Conservation (phyloP, 345 rosid species). For the Citrus maxima region DNA sequence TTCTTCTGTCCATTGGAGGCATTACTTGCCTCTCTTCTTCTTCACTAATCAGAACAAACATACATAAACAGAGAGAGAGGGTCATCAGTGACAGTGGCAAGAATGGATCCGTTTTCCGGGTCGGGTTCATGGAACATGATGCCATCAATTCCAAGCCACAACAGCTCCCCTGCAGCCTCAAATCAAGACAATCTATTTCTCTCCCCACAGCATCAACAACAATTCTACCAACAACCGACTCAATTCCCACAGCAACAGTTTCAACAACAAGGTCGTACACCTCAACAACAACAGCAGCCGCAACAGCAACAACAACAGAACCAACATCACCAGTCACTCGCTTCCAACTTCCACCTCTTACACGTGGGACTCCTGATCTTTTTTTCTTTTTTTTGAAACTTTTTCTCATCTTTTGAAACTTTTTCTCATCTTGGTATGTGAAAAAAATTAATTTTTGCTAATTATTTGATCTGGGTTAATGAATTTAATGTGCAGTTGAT, state of each 20-base stretch:
- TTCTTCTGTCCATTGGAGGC: neutral
- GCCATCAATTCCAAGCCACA: constrained; percentile 40
- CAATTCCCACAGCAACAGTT: constrained; percentile 17
- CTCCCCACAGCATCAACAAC: constrained; percentile 31
- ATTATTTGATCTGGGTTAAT: neutral
- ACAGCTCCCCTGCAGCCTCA: constrained; percentile 44
- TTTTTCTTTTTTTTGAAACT: neutral
- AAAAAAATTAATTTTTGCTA: neutral
- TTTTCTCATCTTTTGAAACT: neutral
- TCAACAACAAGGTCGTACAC: constrained; percentile 28
- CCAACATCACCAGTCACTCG: constrained; percentile 79
- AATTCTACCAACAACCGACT: constrained; percentile 16
- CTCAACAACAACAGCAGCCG: constrained; percentile 28
- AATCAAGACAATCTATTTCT: constrained; percentile 54
- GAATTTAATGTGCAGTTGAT: constrained; percentile 42
- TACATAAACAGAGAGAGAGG: neutral
- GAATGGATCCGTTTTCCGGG: constrained; percentile 47
- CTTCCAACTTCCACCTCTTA: constrained; percentile 82
- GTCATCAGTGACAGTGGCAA: neutral
- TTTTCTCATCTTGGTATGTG: neutral
- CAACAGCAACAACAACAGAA: constrained; percentile 41
- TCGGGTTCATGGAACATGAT: constrained; percentile 53
- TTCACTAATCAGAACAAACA: too few relatives aligned
- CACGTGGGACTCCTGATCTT: constrained; percentile 31
- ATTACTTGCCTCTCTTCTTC: too few relatives aligned